These are phyloP conservation scores for Durotheca rogersii DNA, from an alignment of 495 filamentous ascomycete species.

Conservation along the genomic window DNA sequence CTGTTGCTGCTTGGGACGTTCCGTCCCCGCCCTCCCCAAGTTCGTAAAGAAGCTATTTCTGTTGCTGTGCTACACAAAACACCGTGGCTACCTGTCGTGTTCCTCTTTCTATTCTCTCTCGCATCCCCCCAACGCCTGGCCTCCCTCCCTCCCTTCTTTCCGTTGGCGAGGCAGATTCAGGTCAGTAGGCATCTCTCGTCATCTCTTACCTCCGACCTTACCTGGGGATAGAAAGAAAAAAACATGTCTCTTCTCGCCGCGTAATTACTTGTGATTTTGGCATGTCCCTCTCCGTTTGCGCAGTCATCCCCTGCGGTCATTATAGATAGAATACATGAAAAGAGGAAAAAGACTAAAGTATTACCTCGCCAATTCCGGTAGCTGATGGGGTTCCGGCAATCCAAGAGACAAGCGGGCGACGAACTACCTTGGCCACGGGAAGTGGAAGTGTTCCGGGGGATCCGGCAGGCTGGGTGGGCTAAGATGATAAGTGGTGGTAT, in stretches of 20 bases:
- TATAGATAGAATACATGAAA: slow-evolving; percentile 35
- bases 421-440: too few species aligned
- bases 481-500: neutral
- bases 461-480: neutral
- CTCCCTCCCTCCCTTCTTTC: slow-evolving; percentile 16
- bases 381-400: slow-evolving; percentile 3
- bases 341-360: slow-evolving; percentile 11
- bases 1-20: too few species aligned
- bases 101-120: slow-evolving; percentile 1
- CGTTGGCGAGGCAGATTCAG: slow-evolving; percentile 13
- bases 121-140: slow-evolving; percentile 24
- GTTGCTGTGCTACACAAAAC: slow-evolving; percentile 9
- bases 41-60: slow-evolving; percentile 9
- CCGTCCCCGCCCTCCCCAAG: too few species aligned
- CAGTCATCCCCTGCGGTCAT: slow-evolving; percentile 26
- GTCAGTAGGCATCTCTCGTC: slow-evolving; percentile 40
- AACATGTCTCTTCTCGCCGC: slow-evolving; percentile 14
- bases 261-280: slow-evolving; percentile 21
- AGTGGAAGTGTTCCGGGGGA: too few species aligned
- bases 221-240: slow-evolving; percentile 42
- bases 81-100: slow-evolving; percentile 3
- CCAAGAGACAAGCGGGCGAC: slow-evolving; percentile 1
- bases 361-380: slow-evolving; percentile 35
- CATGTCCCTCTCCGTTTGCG: too few species aligned
- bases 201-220: slow-evolving; percentile 71